Percentiles rank a stretch among this genome's conserved stretches.
These are phyloP conservation scores for Miamiensis avidus DNA, from an alignment of 169 alveolate species.

Conservation along the genomic window DNA sequence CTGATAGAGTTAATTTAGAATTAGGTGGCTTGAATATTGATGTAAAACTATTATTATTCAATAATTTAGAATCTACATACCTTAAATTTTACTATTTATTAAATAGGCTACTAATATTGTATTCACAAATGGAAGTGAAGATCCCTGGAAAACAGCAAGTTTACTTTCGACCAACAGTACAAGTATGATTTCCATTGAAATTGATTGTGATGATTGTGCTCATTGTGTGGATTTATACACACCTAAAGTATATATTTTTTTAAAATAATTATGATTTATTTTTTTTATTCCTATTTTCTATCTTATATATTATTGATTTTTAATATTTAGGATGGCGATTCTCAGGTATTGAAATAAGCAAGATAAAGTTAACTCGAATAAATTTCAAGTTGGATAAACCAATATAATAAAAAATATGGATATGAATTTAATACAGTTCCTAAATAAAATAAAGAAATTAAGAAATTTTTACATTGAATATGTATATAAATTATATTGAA, in stretches of 20 bases:
- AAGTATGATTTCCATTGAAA: conserved; percentile 3
- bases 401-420: background rate
- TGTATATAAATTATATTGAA: no score
- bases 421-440: background rate
- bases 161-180: background rate
- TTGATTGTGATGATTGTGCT: conserved; percentile 39
- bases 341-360: background rate
- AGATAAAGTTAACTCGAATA: background rate
- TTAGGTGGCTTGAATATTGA: conserved; percentile 1
- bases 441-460: no score
- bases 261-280: no score
- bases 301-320: background rate
- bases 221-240: conserved; percentile 48
- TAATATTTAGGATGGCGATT: background rate
- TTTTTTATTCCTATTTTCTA: no score
- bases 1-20: background rate
- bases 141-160: conserved; percentile 22
- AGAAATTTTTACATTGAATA: no score
- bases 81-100: no score
- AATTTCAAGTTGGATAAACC: background rate
- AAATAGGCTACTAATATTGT: conserved; percentile 15
- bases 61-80: background rate
- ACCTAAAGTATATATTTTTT: conserved; percentile 11
- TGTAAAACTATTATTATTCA: no score
- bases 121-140: conserved; percentile 24